A percentile compares a stretch with the other conserved stretches of the same genome.
These are phyloP conservation scores for Yarrowia sp. DNA, from an alignment of 805 yeast genomes.

Conservation along the genomic window DNA sequence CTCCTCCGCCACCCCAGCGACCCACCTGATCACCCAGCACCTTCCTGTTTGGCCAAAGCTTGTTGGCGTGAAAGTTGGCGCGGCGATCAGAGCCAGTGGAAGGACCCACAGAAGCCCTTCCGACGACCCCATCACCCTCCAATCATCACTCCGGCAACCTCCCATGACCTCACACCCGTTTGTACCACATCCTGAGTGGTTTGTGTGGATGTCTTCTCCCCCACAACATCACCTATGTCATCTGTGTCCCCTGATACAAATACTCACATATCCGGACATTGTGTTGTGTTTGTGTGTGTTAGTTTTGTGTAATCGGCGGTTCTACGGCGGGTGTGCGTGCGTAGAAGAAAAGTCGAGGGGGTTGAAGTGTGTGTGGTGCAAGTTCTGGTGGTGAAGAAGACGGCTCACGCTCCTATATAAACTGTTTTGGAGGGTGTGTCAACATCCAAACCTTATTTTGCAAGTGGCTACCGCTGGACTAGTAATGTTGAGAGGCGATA, in stretches of 20 bases:
- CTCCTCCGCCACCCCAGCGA: not conserved
- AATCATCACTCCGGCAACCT: too few relatives aligned
- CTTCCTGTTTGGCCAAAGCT: constrained; percentile 2
- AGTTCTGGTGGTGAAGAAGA: not conserved
- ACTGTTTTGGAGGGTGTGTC: not conserved
- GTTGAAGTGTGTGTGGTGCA: not conserved
- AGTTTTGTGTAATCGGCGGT: not conserved
- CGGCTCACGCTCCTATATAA: not conserved
- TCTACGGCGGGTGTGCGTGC: not conserved
- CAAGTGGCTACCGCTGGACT: not conserved
- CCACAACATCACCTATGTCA: not conserved
- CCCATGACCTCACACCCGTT: too few relatives aligned
- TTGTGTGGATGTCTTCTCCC: too few relatives aligned
- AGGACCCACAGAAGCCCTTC: too few relatives aligned
- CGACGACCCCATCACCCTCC: too few relatives aligned
- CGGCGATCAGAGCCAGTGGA: not conserved
- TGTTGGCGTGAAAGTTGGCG: not conserved
- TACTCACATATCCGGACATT: constrained; percentile 15
- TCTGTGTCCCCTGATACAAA: too few relatives aligned
- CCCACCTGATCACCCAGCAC: not conserved
- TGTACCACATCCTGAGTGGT: too few relatives aligned
- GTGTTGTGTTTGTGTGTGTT: constrained; percentile 6
- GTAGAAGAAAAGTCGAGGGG: not conserved
- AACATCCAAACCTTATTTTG: not conserved
- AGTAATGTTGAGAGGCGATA: not conserved